These are phyloP conservation scores for Sporisorium iseilematis-ciliati DNA, from an alignment of 1,284 basidiomycete genomes.

Conservation along the genomic window DNA sequence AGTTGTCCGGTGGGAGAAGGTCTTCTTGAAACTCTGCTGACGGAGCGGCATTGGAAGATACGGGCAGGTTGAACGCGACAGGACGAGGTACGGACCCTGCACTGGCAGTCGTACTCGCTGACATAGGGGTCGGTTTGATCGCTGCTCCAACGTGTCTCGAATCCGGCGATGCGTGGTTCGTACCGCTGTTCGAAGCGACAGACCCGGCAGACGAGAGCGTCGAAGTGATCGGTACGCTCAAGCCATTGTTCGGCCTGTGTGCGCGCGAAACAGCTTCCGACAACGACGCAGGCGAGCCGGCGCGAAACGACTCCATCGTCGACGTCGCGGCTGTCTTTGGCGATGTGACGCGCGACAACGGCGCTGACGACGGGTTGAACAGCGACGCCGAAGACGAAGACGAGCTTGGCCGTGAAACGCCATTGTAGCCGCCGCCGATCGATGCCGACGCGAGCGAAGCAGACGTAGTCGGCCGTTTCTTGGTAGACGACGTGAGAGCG, in stretches of 20 bases:
- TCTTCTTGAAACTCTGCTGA: constrained; percentile 37
- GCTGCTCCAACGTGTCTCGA: not conserved
- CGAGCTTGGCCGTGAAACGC: constrained; percentile 21
- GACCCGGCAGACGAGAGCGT: constrained; percentile 35
- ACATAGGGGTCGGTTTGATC: constrained; percentile 17
- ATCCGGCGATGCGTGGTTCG: not conserved
- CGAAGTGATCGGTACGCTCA: constrained; percentile 19
- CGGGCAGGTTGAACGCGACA: not conserved
- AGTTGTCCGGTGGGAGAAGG: constrained; percentile 67
- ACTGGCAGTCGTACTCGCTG: constrained; percentile 20
- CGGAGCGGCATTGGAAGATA: constrained; percentile 4
- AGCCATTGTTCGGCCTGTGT: not conserved
- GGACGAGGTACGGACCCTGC: constrained; percentile 2
- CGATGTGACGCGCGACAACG: constrained; percentile 29
- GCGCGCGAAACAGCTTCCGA: constrained; percentile 21
- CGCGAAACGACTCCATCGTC: constrained; percentile 27
- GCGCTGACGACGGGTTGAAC: constrained; percentile 18
- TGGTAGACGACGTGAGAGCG: constrained; percentile 13
- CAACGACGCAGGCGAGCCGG: constrained; percentile 30
- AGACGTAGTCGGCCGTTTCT: constrained; percentile 18
- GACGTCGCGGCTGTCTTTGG: constrained; percentile 21
- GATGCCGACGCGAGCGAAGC: constrained; percentile 29
- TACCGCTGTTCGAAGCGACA: constrained; percentile 15
- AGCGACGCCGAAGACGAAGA: constrained; percentile 21
- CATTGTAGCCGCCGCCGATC: constrained; percentile 7